Evolutionary conservation across 352 stramenopile genomes (phyloP).

Genomic region (Phytophthora palmivora): DNA sequence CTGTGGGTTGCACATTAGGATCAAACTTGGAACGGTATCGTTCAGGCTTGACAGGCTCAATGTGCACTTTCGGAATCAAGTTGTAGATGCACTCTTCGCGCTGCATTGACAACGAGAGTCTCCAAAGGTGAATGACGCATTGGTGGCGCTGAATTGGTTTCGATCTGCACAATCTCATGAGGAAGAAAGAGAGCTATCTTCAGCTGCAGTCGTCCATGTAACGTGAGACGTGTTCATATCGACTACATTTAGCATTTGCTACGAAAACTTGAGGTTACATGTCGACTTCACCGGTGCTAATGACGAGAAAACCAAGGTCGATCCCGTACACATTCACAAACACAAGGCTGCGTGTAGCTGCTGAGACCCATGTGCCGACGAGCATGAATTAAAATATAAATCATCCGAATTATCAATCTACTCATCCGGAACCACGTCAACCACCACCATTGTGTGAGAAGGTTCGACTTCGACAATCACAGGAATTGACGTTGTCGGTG

Average conservation of each 20-base stretch:
- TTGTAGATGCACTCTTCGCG: slow-evolving; percentile 94
- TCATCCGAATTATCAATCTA: slow-evolving; percentile 8
- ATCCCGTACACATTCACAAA: too few species aligned
- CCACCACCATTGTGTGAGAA: slow-evolving; percentile 18
- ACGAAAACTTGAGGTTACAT: not conserved
- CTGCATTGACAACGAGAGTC: slow-evolving; percentile 50
- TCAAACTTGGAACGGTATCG: slow-evolving; percentile 92
- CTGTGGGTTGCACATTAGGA: slow-evolving; percentile 80
- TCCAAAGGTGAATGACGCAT: slow-evolving; percentile 20
- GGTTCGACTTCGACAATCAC: slow-evolving; percentile 11
- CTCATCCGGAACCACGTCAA: slow-evolving; percentile 19
- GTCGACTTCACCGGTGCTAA: too few species aligned
- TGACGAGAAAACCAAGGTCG: too few species aligned
- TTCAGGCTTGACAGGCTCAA: slow-evolving; percentile 74
- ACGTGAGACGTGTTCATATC: not conserved
- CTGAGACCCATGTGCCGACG: too few species aligned
- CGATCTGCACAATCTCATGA: slow-evolving; percentile 24
- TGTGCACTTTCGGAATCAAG: slow-evolving; percentile 82
- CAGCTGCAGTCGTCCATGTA: not conserved
- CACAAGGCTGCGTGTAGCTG: too few species aligned
- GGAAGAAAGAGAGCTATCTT: slow-evolving; percentile 27
- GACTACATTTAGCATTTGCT: slow-evolving; percentile 15
- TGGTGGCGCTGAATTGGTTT: slow-evolving; percentile 11
- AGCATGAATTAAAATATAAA: too few species aligned
- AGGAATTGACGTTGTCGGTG: slow-evolving; percentile 6